Percentiles rank a stretch among this genome's conserved stretches.
These are phyloP conservation scores for Hyaloperonospora brassicae DNA, from an alignment of 352 stramenopile species.

Conservation along the genomic window DNA sequence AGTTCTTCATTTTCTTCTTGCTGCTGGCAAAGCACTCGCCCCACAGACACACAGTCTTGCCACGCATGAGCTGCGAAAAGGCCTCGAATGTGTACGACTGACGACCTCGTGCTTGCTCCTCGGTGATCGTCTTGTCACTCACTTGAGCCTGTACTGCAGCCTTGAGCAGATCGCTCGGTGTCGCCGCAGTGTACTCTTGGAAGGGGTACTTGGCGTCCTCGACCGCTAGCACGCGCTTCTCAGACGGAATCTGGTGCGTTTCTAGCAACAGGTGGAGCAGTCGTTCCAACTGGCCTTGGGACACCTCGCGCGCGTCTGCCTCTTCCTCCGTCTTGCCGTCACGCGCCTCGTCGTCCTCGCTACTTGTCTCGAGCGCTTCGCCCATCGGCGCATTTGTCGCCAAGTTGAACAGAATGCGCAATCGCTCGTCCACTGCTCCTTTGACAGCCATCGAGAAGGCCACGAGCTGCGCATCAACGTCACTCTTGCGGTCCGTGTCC, in stretches of 20 bases:
- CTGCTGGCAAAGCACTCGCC: conserved; percentile 77
- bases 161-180: conserved; percentile 33
- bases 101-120: conserved; percentile 42
- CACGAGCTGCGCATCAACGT: conserved; percentile 66
- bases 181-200: conserved; percentile 58
- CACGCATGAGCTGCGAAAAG: conserved; percentile 69
- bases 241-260: conserved; percentile 79
- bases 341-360: conserved; percentile 11
- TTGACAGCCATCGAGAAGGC: conserved; percentile 82
- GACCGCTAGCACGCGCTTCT: conserved; percentile 70
- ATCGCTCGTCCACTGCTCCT: conserved; percentile 54
- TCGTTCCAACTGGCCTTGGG: conserved; percentile 49
- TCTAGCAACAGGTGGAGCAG: conserved; percentile 55
- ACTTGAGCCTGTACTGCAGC: conserved; percentile 31
- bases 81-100: conserved; percentile 64
- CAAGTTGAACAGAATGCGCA: conserved; percentile 66
- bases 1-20: conserved; percentile 84
- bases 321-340: conserved; percentile 9
- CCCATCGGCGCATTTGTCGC: conserved; percentile 32
- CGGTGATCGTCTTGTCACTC: conserved; percentile 43
- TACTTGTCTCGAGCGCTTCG: conserved; percentile 13
- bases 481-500: conserved; percentile 45
- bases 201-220: conserved; percentile 68
- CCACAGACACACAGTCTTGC: conserved; percentile 78
- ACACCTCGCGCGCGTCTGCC: conserved; percentile 40